phyloP scores from a whole-genome alignment of 805 yeast species.

The Saturnispora hagleri region DNA sequence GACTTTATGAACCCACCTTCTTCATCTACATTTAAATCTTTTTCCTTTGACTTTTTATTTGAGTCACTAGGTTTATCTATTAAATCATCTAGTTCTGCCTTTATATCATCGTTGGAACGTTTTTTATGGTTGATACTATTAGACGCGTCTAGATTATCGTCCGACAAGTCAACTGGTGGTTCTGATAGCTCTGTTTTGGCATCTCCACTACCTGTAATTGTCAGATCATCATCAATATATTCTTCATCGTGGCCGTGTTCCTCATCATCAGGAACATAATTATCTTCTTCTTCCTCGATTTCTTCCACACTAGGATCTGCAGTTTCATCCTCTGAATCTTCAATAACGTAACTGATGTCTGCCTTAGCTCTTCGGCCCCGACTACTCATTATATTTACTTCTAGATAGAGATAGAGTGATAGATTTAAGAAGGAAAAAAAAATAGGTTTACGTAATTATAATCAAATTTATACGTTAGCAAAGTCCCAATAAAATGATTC shows the following conservation, averaged over 20 bases:
- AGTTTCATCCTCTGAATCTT: constrained; percentile 2
- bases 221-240: constrained; percentile 36
- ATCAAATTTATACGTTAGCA: constrained; percentile 25
- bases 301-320: constrained; percentile 2
- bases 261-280: constrained; percentile 31
- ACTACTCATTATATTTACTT: background rate
- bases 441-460: constrained; percentile 4
- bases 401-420: background rate
- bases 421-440: constrained; percentile 5
- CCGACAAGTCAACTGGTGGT: constrained; percentile 28
- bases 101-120: constrained; percentile 1
- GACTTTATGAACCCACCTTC: constrained; percentile 27
- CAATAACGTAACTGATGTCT: background rate
- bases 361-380: background rate
- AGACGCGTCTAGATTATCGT: constrained; percentile 6
- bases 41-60: constrained; percentile 26
- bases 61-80: constrained; percentile 17
- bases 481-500: constrained; percentile 21
- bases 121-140: constrained; percentile 1
- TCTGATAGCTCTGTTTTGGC: constrained; percentile 31
- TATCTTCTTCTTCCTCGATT: constrained; percentile 8
- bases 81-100: constrained; percentile 8
- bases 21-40: constrained; percentile 35
- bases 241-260: constrained; percentile 12
- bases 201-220: constrained; percentile 13